Conservation (phyloP, 2,329 filamentous ascomycete genomes). For the Shiraia bambusicola region DNA sequence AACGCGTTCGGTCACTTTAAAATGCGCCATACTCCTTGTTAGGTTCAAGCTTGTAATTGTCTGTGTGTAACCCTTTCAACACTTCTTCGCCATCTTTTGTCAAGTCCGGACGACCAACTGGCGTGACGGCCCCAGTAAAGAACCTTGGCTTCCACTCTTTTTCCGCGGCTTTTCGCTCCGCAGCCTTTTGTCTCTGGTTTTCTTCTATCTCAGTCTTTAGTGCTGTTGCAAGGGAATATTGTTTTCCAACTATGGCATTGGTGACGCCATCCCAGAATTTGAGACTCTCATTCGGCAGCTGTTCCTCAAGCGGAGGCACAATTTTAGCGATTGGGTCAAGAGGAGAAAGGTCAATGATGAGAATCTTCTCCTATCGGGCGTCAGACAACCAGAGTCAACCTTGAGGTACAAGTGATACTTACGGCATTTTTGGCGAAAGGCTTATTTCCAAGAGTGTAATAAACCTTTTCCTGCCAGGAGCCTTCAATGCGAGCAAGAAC, state of each 20-base stretch:
- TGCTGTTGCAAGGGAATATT: slow-evolving; percentile 79
- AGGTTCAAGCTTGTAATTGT: slow-evolving; percentile 52
- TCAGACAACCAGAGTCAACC: slow-evolving; percentile 8
- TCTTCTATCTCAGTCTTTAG: slow-evolving; percentile 93
- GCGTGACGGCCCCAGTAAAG: slow-evolving; percentile 67
- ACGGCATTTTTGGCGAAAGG: slow-evolving; percentile 56
- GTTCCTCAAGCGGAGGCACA: slow-evolving; percentile 72
- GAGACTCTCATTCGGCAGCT: slow-evolving; percentile 87
- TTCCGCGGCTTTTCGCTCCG: slow-evolving; percentile 70
- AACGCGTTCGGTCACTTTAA: slow-evolving; percentile 6
- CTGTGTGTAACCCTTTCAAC: slow-evolving; percentile 58
- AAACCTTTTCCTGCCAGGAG: slow-evolving; percentile 76
- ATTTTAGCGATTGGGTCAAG: slow-evolving; percentile 77
- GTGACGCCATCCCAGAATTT: slow-evolving; percentile 88
- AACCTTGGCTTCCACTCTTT: slow-evolving; percentile 83
- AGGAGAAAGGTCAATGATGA: slow-evolving; percentile 86
- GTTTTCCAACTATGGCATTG: slow-evolving; percentile 77
- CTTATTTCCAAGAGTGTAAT: slow-evolving; percentile 56
- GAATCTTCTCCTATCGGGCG: slow-evolving; percentile 53
- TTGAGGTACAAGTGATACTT: slow-evolving; percentile 40
- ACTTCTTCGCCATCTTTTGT: slow-evolving; percentile 62
- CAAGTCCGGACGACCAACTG: slow-evolving; percentile 62
- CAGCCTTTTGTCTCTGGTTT: slow-evolving; percentile 78
- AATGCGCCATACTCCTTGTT: slow-evolving; percentile 47
- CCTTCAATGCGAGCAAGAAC: slow-evolving; percentile 80